phyloP scores from a whole-genome alignment of 306 rosid genomes.

The Nissolia schottii region DNA sequence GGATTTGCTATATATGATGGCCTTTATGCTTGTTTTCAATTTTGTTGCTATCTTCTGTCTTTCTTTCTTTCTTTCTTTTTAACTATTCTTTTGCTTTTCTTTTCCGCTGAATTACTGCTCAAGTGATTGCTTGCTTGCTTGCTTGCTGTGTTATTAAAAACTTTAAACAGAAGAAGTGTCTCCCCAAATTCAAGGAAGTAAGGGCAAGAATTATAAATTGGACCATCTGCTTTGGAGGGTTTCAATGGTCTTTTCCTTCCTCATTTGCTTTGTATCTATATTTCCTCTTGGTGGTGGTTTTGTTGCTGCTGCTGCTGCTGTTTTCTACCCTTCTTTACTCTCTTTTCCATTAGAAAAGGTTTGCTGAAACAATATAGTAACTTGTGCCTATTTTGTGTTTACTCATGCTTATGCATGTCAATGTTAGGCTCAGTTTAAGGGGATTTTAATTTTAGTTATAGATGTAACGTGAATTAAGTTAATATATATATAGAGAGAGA shows the following conservation, averaged over 20 bases:
- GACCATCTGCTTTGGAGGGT: neutral
- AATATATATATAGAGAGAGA: too few relatives aligned
- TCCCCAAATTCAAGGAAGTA: constrained; percentile 26
- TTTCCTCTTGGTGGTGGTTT: neutral
- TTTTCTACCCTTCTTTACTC: neutral
- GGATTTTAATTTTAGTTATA: too few relatives aligned
- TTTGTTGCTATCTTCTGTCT: too few relatives aligned
- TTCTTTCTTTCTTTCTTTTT: neutral
- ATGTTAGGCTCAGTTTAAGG: too few relatives aligned
- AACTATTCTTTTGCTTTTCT: too few relatives aligned
- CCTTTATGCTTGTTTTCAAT: too few relatives aligned
- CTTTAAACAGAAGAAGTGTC: constrained; percentile 31
- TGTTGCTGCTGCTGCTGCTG: neutral
- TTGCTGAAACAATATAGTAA: neutral
- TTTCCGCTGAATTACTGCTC: neutral
- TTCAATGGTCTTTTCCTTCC: neutral
- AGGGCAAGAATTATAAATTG: constrained; percentile 7
- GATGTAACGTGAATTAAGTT: too few relatives aligned
- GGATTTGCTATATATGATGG: too few relatives aligned
- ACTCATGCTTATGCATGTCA: neutral
- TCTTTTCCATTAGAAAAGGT: neutral
- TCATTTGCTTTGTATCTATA: neutral
- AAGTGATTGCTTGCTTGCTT: neutral
- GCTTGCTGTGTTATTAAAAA: too few relatives aligned
- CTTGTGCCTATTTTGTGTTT: neutral